Evolutionary conservation across 108 stramenopile genomes (phyloP).

Genomic region (Discostella pseudostelligera): DNA sequence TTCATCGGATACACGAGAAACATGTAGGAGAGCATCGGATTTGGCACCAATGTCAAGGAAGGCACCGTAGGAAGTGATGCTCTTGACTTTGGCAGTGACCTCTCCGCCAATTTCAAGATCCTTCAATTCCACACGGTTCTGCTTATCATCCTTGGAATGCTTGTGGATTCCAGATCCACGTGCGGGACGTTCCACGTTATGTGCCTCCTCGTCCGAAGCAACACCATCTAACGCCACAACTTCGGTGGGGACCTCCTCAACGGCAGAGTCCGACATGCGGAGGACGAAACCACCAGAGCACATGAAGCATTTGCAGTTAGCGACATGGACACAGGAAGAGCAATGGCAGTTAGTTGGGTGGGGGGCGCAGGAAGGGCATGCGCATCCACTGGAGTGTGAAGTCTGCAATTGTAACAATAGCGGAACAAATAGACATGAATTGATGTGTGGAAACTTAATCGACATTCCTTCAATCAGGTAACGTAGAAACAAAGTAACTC

Average conservation of each 20-base stretch:
- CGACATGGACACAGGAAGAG: conserved; percentile 32
- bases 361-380: conserved; percentile 21
- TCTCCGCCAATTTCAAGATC: conserved; percentile 84
- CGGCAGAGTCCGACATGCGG: conserved; percentile 41
- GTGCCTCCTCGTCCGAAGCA: conserved; percentile 71
- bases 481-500: not conserved
- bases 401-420: no score
- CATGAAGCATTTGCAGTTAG: conserved; percentile 43
- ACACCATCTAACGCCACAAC: conserved; percentile 83
- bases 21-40: conserved; percentile 92
- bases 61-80: conserved; percentile 87
- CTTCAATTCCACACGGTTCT: conserved; percentile 57
- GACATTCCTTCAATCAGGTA: not conserved
- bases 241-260: conserved; percentile 62
- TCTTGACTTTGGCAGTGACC: conserved; percentile 83
- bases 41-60: conserved; percentile 93
- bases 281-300: conserved; percentile 55
- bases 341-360: conserved; percentile 21
- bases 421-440: no score
- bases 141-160: conserved; percentile 53
- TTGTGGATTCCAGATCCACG: conserved; percentile 73
- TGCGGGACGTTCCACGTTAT: conserved; percentile 83
- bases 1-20: conserved; percentile 87
- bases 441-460: no score
- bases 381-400: conserved; percentile 14